Evolutionary conservation across 441 rosid species (phyloP).

Genomic region (Oxalis stricta): DNA sequence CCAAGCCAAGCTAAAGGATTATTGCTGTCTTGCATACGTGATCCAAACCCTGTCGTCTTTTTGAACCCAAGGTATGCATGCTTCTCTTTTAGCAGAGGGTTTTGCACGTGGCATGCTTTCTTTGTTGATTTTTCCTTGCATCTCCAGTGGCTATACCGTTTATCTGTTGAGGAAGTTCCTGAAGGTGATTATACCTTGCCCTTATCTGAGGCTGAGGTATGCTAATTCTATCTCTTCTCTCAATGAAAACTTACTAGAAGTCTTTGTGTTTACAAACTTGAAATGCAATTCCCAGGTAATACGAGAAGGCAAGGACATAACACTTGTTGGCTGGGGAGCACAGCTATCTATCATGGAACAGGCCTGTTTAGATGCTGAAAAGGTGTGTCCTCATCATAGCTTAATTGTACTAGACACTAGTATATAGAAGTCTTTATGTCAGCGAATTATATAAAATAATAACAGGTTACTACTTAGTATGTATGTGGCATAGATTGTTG

Average conservation of each 20-base stretch:
- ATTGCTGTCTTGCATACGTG: constrained; percentile 61
- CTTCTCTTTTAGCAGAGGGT: neutral
- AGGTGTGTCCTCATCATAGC: constrained; percentile 15
- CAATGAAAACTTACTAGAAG: constrained; percentile 2
- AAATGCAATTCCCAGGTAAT: constrained; percentile 35
- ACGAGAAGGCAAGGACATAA: constrained; percentile 69
- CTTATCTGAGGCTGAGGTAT: constrained; percentile 76
- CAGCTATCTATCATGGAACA: constrained; percentile 74
- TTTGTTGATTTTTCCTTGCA: constrained; percentile 5
- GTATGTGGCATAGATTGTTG: no score
- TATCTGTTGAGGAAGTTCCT: constrained; percentile 78
- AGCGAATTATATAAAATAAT: neutral
- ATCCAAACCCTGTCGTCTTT: constrained; percentile 77
- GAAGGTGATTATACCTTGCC: constrained; percentile 82
- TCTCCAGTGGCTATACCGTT: constrained; percentile 77
- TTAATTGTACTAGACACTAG: neutral
- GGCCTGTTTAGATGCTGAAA: constrained; percentile 67
- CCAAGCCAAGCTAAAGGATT: constrained; percentile 81
- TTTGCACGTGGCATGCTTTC: no score
- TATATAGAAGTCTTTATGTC: no score
- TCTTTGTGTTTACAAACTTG: constrained; percentile 8
- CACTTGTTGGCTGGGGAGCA: constrained; percentile 93
- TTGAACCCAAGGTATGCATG: constrained; percentile 75
- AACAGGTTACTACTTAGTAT: no score
- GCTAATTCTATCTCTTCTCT: neutral